phyloP scores from a whole-genome alignment of 805 yeast genomes.

The Barnettozyma salicaria region DNA sequence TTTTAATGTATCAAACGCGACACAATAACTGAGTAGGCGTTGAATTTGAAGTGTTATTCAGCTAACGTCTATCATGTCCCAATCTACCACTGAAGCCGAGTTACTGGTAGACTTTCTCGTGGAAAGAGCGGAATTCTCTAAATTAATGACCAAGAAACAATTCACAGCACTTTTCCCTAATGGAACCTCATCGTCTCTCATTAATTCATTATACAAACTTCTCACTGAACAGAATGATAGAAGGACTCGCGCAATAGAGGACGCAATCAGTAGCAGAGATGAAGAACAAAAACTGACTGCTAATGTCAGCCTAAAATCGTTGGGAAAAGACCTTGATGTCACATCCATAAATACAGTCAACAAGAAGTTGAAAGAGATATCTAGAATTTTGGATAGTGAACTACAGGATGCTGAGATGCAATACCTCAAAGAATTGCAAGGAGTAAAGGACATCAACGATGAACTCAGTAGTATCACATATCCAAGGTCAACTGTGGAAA shows the following conservation, averaged over 20 bases:
- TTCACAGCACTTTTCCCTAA: constrained; percentile 15
- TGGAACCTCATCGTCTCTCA: constrained; percentile 6
- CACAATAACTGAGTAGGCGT: too few relatives aligned
- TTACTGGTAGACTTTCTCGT: constrained; percentile 15
- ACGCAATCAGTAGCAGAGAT: constrained; percentile 4
- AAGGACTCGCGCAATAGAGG: constrained; percentile 6
- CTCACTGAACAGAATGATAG: constrained; percentile 2
- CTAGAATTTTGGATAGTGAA: constrained; percentile 27
- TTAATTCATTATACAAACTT: constrained; percentile 8
- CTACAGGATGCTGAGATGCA: constrained; percentile 21
- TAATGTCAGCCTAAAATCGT: background rate
- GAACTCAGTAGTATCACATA: constrained; percentile 27
- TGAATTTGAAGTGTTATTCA: too few relatives aligned
- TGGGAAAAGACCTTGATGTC: background rate
- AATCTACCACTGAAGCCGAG: constrained; percentile 18
- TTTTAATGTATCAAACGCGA: too few relatives aligned
- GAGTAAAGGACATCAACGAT: constrained; percentile 8
- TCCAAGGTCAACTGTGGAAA: constrained; percentile 3
- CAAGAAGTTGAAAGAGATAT: constrained; percentile 24
- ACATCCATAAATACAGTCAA: constrained; percentile 9
- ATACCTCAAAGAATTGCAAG: constrained; percentile 11
- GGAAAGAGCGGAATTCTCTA: constrained; percentile 13
- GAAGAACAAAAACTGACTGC: background rate
- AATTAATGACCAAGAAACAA: constrained; percentile 7
- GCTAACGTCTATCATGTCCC: background rate